Evolutionary conservation across 2,329 filamentous ascomycete species (phyloP), one percentile per base, ranked within the genome.

Genomic region (Colletotrichum sp.): DNA sequence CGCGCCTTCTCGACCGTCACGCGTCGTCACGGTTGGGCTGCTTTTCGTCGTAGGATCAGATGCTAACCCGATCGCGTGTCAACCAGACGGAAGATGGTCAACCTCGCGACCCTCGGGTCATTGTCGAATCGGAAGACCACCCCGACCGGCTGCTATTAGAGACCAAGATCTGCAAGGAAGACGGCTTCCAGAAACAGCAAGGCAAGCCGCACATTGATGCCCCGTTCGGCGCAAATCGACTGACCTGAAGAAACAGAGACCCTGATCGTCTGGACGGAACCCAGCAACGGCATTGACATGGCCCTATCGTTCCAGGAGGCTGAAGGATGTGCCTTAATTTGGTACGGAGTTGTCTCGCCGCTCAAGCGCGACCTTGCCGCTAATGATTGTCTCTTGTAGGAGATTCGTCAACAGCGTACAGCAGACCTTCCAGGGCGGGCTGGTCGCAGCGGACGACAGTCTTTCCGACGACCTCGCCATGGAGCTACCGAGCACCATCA

Each of bases 151-250:
- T 95, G 76, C 88, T 99, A 47, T 88, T 99, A 73, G 95, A 98
- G 84, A 98, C 96, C 47, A 93, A 91, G 81, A 97, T 99, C 77
- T 91, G 92, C 75, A 98, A 95, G 83, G 96, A 98, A 81, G 96
- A 98, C 90, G 94, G 94, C 73, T 98, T 98, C 82, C 96, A 98
- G 85, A 98, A 98, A 85, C 97, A 99, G 84, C 96, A 98, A 93
- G 95, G 95, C 93, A 90, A 79, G 86, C 82, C 68, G 34, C 66
- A 38, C 74, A 34, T 78, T 34, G 43, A 75, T 82, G 72, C 61
- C 70, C 75, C 77, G 75, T 76, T 76, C 80, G 76, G 78, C 76
- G 73, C 76, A 77, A 80, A 75, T 78, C 77, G 63, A 78, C 79
- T 79, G 67, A 81, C 75, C 21, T n/a, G 43, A 70, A 21, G 57